phyloP scores from a whole-genome alignment of 352 stramenopile genomes.

The Pythium phragmitis region DNA sequence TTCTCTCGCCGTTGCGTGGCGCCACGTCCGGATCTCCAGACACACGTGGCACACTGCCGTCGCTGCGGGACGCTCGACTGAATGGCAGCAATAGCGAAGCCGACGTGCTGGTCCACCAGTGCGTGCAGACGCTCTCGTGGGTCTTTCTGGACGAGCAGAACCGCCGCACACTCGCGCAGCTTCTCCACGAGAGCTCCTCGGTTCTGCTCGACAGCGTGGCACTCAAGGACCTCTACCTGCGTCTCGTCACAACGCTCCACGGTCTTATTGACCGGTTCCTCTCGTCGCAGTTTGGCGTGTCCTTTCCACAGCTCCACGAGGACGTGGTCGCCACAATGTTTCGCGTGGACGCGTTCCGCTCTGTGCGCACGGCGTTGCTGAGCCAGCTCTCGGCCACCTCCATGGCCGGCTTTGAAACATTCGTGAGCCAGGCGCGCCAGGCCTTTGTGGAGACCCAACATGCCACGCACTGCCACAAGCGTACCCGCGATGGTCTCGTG shows the following conservation, averaged over 20 bases:
- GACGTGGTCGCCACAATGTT: conserved; percentile 20
- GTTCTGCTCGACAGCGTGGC: conserved; percentile 4
- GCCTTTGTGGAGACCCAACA: not conserved
- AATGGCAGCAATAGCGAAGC: not conserved
- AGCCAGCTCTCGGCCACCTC: conserved; percentile 17
- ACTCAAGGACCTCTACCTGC: conserved; percentile 10
- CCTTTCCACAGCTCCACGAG: conserved; percentile 18
- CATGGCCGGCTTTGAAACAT: conserved; percentile 13
- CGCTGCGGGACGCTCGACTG: not conserved
- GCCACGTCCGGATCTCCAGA: not conserved
- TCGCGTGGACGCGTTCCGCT: conserved; percentile 12
- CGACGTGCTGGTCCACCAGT: conserved; percentile 9
- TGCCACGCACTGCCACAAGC: conserved; percentile 6
- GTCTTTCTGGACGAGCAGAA: conserved; percentile 15
- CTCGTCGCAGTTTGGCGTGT: not conserved
- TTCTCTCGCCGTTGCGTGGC: conserved; percentile 9
- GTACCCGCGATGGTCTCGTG: not conserved
- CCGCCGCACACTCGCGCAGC: conserved; percentile 9
- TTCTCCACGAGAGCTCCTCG: not conserved
- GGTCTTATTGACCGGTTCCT: conserved; percentile 15
- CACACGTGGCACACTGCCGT: conserved; percentile 3
- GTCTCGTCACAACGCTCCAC: conserved; percentile 1
- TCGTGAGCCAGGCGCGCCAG: conserved; percentile 17
- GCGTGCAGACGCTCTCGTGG: conserved; percentile 14
- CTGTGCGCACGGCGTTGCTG: conserved; percentile 9